phyloP scores from a whole-genome alignment of 2,329 filamentous ascomycete genomes.

The Beauveria rudraprayagi region DNA sequence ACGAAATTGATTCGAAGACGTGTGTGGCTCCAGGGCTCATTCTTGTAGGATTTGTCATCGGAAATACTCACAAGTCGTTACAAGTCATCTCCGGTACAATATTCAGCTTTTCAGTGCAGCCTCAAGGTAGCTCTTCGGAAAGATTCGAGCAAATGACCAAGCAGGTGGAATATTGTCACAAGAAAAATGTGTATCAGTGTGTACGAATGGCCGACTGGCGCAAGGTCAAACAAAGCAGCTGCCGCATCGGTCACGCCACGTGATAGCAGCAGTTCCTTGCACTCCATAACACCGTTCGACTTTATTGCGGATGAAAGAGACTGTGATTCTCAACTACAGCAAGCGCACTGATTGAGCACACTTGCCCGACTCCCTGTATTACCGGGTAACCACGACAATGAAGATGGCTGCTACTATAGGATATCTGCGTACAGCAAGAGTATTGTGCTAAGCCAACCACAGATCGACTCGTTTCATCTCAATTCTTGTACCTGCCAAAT shows the following conservation, averaged over 20 bases:
- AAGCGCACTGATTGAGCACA: conserved; percentile 23
- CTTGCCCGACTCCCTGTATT: conserved; percentile 34
- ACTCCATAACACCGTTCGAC: conserved; percentile 32
- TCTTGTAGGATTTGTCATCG: conserved; percentile 26
- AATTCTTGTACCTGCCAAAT: conserved; percentile 40
- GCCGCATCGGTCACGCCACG: conserved; percentile 26
- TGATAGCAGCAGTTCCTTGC: conserved; percentile 26
- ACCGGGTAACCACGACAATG: conserved; percentile 23
- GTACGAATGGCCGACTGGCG: conserved; percentile 27
- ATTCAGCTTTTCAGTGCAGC: conserved; percentile 36
- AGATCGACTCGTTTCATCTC: conserved; percentile 32
- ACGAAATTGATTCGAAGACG: no score
- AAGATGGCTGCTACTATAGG: conserved; percentile 29
- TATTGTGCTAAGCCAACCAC: conserved; percentile 28
- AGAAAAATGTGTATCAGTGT: conserved; percentile 21
- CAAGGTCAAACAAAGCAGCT: conserved; percentile 28
- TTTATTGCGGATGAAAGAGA: conserved; percentile 31
- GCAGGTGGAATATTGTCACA: conserved; percentile 29
- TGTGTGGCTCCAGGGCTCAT: background rate
- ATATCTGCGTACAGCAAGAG: conserved; percentile 33
- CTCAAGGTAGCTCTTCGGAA: conserved; percentile 22
- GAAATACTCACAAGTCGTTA: conserved; percentile 30
- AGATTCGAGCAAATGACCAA: conserved; percentile 36
- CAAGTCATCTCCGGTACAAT: conserved; percentile 37
- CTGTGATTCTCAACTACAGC: conserved; percentile 34